These are phyloP conservation scores for Neurospora tetraspora DNA, from an alignment of 495 filamentous ascomycete genomes.

Conservation along the genomic window DNA sequence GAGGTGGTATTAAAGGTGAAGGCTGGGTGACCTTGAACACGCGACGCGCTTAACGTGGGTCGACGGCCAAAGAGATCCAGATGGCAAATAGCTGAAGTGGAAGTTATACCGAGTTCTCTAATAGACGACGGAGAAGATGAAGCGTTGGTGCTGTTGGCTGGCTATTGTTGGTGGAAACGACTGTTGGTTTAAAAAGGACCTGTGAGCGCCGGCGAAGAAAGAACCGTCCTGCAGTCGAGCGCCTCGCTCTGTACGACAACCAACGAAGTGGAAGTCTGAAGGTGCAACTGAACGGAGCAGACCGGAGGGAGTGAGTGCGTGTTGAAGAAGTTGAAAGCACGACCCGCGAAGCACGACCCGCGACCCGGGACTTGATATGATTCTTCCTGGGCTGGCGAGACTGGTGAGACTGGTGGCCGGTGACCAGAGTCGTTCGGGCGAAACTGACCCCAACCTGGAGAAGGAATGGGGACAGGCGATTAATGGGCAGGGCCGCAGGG, in stretches of 20 bases:
- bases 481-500: background rate
- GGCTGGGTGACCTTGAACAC: background rate
- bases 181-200: background rate
- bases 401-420: background rate
- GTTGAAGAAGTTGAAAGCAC: background rate
- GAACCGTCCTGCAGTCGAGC: background rate
- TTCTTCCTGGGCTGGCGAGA: background rate
- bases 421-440: background rate
- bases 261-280: background rate
- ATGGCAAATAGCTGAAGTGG: background rate
- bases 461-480: background rate
- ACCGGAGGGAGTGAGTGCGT: background rate
- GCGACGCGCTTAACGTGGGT: background rate
- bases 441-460: background rate
- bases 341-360: background rate
- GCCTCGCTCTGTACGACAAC: background rate
- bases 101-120: background rate
- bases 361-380: background rate
- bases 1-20: background rate
- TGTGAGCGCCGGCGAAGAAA: background rate
- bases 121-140: background rate
- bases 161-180: background rate
- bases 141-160: background rate
- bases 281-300: background rate
- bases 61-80: background rate